phyloP scores from a whole-genome alignment of 2,329 filamentous ascomycete genomes.

The Clathrospora elynae region DNA sequence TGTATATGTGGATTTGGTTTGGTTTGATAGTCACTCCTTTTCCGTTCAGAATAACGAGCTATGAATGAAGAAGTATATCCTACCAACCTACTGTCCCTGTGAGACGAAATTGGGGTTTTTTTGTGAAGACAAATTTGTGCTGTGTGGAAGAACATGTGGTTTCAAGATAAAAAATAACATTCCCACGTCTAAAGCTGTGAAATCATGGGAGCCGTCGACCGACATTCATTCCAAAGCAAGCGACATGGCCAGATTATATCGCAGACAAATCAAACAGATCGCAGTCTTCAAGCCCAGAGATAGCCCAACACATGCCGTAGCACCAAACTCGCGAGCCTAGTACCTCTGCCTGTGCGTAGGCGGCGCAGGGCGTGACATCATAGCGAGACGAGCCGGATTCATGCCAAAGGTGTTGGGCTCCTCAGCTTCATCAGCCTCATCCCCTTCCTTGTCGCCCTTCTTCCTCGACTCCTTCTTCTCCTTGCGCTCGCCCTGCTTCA shows the following conservation, averaged over 20 bases:
- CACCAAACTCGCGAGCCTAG: constrained; percentile 1
- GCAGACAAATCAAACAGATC: too few species aligned
- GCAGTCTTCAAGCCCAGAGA: too few species aligned
- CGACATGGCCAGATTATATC: too few species aligned
- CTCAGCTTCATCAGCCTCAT: constrained; percentile 15
- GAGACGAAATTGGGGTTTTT: too few species aligned
- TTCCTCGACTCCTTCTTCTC: constrained; percentile 47
- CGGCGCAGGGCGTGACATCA: constrained; percentile 37
- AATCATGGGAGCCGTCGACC: constrained; percentile 3
- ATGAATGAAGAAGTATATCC: too few species aligned
- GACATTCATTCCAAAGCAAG: too few species aligned
- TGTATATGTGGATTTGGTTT: background rate
- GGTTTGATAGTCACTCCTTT: background rate
- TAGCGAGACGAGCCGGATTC: constrained; percentile 46
- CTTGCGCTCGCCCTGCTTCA: constrained; percentile 48
- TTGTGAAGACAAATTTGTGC: too few species aligned
- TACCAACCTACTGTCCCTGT: too few species aligned
- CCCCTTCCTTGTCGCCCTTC: constrained; percentile 23
- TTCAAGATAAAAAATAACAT: too few species aligned
- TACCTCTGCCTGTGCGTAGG: constrained; percentile 30
- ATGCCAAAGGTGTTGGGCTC: constrained; percentile 40
- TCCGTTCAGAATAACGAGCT: too few species aligned
- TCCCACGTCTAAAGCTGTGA: constrained; percentile 4
- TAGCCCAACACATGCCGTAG: background rate
- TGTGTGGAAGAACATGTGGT: too few species aligned